Conservation (phyloP, 345 rosid genomes). For the Eucalyptus sp. region DNA sequence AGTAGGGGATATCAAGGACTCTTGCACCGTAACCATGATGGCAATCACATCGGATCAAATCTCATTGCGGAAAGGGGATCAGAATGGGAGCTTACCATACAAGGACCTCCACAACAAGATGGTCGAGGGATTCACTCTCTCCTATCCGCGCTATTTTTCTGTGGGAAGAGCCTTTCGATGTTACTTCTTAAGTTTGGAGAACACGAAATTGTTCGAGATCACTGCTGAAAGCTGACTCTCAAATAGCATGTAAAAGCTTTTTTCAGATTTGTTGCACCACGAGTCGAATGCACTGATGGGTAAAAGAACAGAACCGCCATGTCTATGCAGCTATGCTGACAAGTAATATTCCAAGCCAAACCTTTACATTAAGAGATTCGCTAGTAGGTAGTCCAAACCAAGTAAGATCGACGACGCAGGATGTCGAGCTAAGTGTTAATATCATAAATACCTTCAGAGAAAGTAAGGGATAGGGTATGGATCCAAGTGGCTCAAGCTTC, state of each 20-base stretch:
- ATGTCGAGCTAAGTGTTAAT: background rate
- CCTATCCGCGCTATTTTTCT: too few species aligned
- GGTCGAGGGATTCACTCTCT: too few species aligned
- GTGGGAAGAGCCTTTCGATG: fast-evolving
- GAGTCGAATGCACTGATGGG: background rate
- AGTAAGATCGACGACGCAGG: fast-evolving
- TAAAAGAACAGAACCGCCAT: fast-evolving
- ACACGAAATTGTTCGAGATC: too few species aligned
- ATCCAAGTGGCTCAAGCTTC: background rate
- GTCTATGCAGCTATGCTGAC: background rate
- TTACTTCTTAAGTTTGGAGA: background rate
- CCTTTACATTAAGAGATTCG: background rate
- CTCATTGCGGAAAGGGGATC: too few species aligned
- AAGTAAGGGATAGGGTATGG: background rate
- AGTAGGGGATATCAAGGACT: too few species aligned
- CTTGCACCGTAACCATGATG: too few species aligned
- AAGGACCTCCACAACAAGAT: too few species aligned
- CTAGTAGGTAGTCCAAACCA: background rate
- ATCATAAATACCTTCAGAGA: background rate
- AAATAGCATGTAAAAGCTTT: background rate
- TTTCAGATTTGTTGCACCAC: background rate
- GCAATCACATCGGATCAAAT: too few species aligned
- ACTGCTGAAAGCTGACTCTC: too few species aligned
- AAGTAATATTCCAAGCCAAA: background rate
- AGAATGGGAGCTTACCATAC: too few species aligned